Base-by-base conservation (phyloP, 208 protist species). In the Acanthamoeba lenticulata region DNA sequence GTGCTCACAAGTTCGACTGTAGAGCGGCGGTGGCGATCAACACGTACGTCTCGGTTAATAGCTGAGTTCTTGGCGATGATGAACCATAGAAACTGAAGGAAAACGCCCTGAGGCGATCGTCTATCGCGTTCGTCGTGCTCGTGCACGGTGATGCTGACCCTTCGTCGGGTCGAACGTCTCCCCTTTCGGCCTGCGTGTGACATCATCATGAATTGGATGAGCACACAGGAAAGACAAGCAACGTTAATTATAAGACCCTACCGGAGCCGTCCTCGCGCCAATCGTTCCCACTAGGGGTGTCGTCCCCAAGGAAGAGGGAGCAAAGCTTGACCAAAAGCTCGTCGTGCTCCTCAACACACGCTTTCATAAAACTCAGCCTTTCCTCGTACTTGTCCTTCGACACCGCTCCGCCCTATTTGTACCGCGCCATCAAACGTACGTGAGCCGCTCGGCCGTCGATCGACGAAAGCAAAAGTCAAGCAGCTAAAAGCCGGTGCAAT, bases 251-350 rank as follows among this genome's bases (percentile, higher is more conserved):
- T 27, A 55, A 11, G 24, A 2, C 19, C 13, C 49, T n/a, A 72
- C 5, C 29, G 5, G 19, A 34, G 45, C 69, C 69, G 9, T 81
- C 69, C 7, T 81, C 69, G 15, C 69, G 13, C 69, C 69, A 81
- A 9, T 47, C 36, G 9, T 36, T 81, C 69, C 40, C 38, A 36
- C 45, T 81, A 5, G 69, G 69, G 4, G 69, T 81, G 24, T 81
- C 40, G 40, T 81, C 69, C 4, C 40, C 69, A 32, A 81, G 69
- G 40, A 81, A 81, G 38, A 81, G 69, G 5, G 69, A 81, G 38
- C 69, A 81, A 11, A 81, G 69, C 69, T 81, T 81, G 69, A 81
- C 40, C 38, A 45, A 47, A 29, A 81, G 69, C 38, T 81, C 69
- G 40, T 81, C 69, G 38, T 81, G 69, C 27, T 81, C 69, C 38